These are phyloP conservation scores for Solanum arcanum DNA, from an alignment of 257 asterid genomes.

Conservation along the genomic window DNA sequence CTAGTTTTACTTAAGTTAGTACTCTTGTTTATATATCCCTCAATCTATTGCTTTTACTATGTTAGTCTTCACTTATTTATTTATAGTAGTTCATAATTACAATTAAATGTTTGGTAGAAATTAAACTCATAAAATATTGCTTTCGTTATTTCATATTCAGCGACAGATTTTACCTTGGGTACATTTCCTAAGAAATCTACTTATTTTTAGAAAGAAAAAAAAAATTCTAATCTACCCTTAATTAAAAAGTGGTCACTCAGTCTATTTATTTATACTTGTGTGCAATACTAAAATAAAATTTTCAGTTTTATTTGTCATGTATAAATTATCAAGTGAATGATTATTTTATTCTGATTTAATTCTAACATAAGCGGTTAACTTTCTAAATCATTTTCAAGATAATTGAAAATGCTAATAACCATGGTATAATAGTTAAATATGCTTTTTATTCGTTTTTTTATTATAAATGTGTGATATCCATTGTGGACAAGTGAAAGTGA, in stretches of 20 bases:
- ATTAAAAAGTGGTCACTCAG: neutral
- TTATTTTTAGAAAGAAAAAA: too few species aligned
- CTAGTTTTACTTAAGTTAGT: neutral
- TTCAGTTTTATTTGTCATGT: neutral
- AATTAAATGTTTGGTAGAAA: neutral
- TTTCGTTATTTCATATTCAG: too few species aligned
- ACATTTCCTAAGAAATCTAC: neutral
- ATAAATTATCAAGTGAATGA: too few species aligned
- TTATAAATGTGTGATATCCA: neutral
- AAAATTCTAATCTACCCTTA: neutral
- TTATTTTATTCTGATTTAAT: too few species aligned
- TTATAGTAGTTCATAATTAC: neutral
- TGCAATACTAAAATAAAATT: too few species aligned
- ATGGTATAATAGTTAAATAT: neutral
- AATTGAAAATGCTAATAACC: neutral
- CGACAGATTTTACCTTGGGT: neutral
- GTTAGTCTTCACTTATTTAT: neutral
- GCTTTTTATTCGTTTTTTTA: neutral
- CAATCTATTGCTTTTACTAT: neutral
- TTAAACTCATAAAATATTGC: neutral
- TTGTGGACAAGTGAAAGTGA: neutral
- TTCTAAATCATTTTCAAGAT: too few species aligned
- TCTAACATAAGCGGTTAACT: neutral
- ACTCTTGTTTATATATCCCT: too few species aligned
- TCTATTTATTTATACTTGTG: neutral